Percentiles rank a stretch among this genome's conserved stretches.
These are phyloP conservation scores for Luzula sylvatica DNA, from an alignment of 176 grass and related monocot genomes.

Conservation along the genomic window DNA sequence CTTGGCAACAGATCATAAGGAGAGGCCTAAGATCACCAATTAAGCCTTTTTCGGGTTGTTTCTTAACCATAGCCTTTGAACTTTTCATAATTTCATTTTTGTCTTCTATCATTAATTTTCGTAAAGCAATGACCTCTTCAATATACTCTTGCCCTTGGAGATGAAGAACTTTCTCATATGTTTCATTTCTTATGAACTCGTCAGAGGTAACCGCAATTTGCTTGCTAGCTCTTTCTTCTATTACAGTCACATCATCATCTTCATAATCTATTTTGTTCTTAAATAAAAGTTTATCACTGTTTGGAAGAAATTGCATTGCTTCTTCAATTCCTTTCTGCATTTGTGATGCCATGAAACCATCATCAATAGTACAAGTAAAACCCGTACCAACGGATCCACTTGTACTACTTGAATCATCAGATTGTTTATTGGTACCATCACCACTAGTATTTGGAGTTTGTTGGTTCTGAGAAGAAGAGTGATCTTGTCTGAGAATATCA, in stretches of 20 bases:
- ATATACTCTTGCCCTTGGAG: conserved; percentile 4
- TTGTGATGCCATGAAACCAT: conserved; percentile 14
- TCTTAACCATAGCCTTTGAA: conserved; percentile 4
- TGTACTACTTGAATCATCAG: too few species aligned
- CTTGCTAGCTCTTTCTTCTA: conserved; percentile 28
- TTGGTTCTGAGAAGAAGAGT: not conserved
- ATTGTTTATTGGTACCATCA: not conserved
- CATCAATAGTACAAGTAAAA: not conserved
- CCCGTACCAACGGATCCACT: not conserved
- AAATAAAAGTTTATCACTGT: conserved; percentile 18
- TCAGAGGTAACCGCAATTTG: conserved; percentile 15
- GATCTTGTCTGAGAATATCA: conserved; percentile 21
- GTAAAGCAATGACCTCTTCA: conserved; percentile 9
- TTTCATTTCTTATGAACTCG: conserved; percentile 20
- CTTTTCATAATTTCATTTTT: not conserved
- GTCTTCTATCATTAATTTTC: conserved; percentile 8
- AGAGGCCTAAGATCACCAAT: conserved; percentile 33
- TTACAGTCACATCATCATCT: not conserved
- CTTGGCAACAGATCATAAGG: conserved; percentile 42
- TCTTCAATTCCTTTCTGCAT: conserved; percentile 22
- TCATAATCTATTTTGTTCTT: not conserved
- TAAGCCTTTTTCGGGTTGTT: conserved; percentile 2
- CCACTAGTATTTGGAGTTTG: not conserved
- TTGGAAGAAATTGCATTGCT: conserved; percentile 24
- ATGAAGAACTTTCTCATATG: conserved; percentile 28